Base-by-base conservation (phyloP, 2,329 filamentous ascomycete genomes). In the Colletotrichum navitas region DNA sequence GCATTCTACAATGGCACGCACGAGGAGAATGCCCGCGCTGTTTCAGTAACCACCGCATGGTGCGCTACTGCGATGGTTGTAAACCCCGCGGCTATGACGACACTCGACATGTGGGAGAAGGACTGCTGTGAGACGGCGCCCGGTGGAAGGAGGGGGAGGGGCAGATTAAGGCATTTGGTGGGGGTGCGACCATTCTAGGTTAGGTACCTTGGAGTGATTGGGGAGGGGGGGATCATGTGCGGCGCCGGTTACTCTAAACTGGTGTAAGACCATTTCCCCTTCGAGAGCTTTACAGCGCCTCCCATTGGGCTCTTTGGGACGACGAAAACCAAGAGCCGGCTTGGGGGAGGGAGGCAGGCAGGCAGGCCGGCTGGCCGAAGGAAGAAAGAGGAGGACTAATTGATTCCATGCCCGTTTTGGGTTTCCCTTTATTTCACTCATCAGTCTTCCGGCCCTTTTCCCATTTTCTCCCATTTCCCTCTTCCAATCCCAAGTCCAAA, bases 71-170 rank as follows among this genome's bases (percentile, higher is more conserved):
- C 52, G 32, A 34, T 16, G 52, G 29, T 34, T 62, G 24, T 47
- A 21, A 29, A 54, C 47, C 60, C 60, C 60, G 56, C 58, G 51
- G 61, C 54, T 49, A 71, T 71, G 68, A 71, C 65, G 68, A 71
- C 68, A 71, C 68, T 71, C 49, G 52, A 63, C 68, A 71, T 71
- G 68, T 21, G 34, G 32, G 61, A 63, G 16, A 54, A 24, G 43
- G 39, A 11, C 52, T 29, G 34, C 32, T 24, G 29, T 21, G n/a
- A 58, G 55, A 29, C 10, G 21, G 14, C 21, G 47, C 54, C 47
- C 58, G 16, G 58, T 41, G 43, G 52, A 63, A 59, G 68, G 68
- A 68, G 68, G 68, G 68, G 68, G 68, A 71, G 68, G 68, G 65
- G 65, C 63, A 63, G 26, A 18, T 26, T 36, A 24, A 24, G 21